Base-by-base conservation (phyloP, 176 grass and related monocot genomes). In the Rhipidocladum racemiflorum region DNA sequence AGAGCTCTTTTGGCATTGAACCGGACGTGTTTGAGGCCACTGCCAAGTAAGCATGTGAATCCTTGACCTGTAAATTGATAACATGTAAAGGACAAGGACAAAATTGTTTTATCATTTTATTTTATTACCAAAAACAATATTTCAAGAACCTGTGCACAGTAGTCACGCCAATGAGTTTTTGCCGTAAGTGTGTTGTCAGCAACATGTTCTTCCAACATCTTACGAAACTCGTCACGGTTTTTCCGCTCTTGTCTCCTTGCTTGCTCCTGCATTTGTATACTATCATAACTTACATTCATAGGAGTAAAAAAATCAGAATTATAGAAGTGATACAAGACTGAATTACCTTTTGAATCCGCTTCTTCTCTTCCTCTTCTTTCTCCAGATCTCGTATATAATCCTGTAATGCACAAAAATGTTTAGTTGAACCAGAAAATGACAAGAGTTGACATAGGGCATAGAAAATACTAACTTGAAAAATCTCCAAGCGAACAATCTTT, bases 101-200 rank as follows among this genome's bases (percentile, higher is more conserved):
- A 25, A 51, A 78, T 20, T 29, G 23, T 49, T 82, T 82, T 27
- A 65, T 65, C 15, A 49, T 35, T 61, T 61, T 30, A 70, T 4
- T 20, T 56, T 67, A 27, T 78, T 44, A 28, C 29, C 3, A 2
- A 70, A 91, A 88, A 49, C 28, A 21, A 18, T 27, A 77, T 70
- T 73, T 64, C 44, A 79, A 50, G 53, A 85, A 99, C 97, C 87
- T 93, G 91, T 62, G 74, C 45, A 79, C 85, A 92, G 70, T 99
- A 99, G 76, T 93, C 91, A 68, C 87, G 93, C 97, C 97, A 99
- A 18, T 88, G 87, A 75, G 93, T 99, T 91, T 82, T 95, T 90
- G 97, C 91, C 43, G 83, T 90, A 86, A 99, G 83, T 77, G 85
- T 78, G 54, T 93, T 91, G 70, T 86, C 65, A 84, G 89, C 72